Conservation (phyloP, 306 rosid genomes). For the Macrotyloma uniflorum region DNA sequence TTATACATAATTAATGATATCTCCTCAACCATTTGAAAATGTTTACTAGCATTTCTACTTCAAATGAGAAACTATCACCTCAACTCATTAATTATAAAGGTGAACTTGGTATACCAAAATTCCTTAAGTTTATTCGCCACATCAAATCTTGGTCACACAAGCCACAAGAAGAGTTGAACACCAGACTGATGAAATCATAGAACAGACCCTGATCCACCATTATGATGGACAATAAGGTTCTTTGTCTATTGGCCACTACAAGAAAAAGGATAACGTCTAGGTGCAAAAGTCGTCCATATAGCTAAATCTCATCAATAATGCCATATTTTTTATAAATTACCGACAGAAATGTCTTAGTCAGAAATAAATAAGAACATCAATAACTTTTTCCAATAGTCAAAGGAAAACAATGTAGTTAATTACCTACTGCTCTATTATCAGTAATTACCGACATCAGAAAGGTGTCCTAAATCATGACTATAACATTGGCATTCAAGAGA, state of each 20-base stretch:
- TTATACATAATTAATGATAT: too few species aligned
- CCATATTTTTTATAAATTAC: neutral
- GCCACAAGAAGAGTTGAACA: neutral
- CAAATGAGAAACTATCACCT: too few species aligned
- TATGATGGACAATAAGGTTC: neutral
- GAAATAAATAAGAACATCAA: neutral
- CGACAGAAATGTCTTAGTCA: neutral
- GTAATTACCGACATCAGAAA: neutral
- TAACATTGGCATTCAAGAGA: too few species aligned
- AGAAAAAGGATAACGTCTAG: neutral
- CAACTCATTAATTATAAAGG: neutral
- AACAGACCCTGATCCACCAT: neutral
- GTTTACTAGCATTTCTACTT: too few species aligned
- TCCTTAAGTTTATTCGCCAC: neutral
- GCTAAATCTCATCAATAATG: neutral
- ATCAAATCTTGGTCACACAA: too few species aligned
- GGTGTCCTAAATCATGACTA: neutral
- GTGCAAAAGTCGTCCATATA: neutral
- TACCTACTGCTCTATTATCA: neutral
- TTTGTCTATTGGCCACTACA: neutral
- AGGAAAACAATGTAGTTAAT: neutral
- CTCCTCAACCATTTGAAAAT: too few species aligned
- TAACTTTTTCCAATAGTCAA: neutral
- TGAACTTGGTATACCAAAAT: too few species aligned
- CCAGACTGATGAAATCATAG: neutral